Evolutionary conservation across 169 alveolate species (phyloP).

Genomic region (Plasmodium knowlesi): DNA sequence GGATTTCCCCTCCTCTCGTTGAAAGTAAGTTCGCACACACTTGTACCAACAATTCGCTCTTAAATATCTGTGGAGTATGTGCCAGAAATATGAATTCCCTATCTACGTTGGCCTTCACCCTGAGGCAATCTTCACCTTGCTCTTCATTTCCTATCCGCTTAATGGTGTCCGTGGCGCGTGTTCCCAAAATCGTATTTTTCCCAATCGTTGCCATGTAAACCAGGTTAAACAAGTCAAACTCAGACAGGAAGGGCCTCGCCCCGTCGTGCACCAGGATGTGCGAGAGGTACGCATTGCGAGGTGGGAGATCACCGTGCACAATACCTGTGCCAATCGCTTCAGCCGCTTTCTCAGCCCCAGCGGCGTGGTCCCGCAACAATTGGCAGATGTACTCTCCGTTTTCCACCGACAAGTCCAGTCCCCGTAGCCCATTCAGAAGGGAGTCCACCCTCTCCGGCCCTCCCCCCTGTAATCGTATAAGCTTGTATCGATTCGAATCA

Average conservation of each 20-base stretch:
- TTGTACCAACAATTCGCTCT: slow-evolving; percentile 8
- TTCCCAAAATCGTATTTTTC: slow-evolving; percentile 21
- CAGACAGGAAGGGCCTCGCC: slow-evolving; percentile 60
- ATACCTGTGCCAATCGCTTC: background rate
- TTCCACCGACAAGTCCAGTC: background rate
- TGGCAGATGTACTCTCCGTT: slow-evolving; percentile 22
- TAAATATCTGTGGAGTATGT: slow-evolving; percentile 63
- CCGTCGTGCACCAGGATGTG: slow-evolving; percentile 52
- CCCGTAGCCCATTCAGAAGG: slow-evolving; percentile 16
- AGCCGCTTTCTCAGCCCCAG: background rate
- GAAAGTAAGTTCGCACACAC: background rate
- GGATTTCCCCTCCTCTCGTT: background rate
- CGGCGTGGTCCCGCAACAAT: background rate
- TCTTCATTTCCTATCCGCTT: background rate
- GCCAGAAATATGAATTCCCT: slow-evolving; percentile 25
- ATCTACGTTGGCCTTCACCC: slow-evolving; percentile 4
- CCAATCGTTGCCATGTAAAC: slow-evolving; percentile 18
- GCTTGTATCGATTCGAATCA: slow-evolving; percentile 22
- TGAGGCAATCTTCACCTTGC: background rate
- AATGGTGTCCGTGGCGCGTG: slow-evolving; percentile 39
- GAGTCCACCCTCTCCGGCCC: slow-evolving; percentile 44
- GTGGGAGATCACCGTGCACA: background rate
- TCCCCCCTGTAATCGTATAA: slow-evolving; percentile 11
- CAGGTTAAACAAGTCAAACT: slow-evolving; percentile 32
- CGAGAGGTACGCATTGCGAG: background rate